Evolutionary conservation across 208 protist genomes (phyloP).

Genomic region (Kentomonas sorsogonicus): DNA sequence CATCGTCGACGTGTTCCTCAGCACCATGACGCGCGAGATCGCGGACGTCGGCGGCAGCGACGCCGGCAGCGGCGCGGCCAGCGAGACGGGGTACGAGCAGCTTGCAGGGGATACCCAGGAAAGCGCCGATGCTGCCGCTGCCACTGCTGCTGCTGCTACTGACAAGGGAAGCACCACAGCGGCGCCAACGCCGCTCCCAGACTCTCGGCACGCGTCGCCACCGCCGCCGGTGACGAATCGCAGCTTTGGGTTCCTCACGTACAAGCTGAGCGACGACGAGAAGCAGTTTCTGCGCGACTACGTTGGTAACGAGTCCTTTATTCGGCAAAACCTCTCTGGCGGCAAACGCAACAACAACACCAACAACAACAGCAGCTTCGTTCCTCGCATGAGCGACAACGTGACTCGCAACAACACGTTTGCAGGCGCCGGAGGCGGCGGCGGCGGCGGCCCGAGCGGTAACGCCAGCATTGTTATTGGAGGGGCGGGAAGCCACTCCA

Average conservation of each 20-base stretch:
- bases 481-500: too few relatives aligned
- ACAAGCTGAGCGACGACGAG: slow-evolving; percentile 35
- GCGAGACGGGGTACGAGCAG: neutral
- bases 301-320: slow-evolving; percentile 3
- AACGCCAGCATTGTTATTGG: too few relatives aligned
- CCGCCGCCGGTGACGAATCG: too few relatives aligned
- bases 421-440: too few relatives aligned
- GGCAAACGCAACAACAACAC: neutral
- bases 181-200: too few relatives aligned
- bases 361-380: neutral
- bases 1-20: slow-evolving; percentile 65
- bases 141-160: neutral
- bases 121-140: neutral
- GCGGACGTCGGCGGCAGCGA: neutral
- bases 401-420: neutral
- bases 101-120: neutral
- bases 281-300: slow-evolving; percentile 17
- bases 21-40: slow-evolving; percentile 67
- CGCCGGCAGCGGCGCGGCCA: neutral
- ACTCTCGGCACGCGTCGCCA: too few relatives aligned
- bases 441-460: too few relatives aligned
- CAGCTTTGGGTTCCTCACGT: too few relatives aligned
- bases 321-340: neutral
- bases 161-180: neutral
- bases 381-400: neutral